A percentile compares a stretch with the other conserved stretches of the same genome.
These are phyloP conservation scores for Chaetomiaceae sp. DNA, from an alignment of 2,329 filamentous ascomycete genomes.

Conservation along the genomic window DNA sequence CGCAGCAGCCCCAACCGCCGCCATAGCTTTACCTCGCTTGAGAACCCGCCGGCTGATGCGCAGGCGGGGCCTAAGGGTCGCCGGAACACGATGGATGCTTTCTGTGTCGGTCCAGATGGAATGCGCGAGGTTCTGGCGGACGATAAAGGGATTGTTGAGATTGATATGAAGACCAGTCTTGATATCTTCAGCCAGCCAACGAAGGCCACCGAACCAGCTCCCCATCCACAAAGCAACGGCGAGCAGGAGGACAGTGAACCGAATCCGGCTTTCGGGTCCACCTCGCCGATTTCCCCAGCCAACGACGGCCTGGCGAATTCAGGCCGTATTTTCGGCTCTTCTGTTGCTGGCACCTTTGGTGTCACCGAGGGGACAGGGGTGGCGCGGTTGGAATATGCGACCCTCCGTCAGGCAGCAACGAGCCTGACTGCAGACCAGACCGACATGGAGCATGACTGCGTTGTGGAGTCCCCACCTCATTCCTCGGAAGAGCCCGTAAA, in stretches of 20 bases:
- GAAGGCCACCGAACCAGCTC: neutral
- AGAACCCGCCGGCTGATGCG: neutral
- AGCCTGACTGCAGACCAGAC: neutral
- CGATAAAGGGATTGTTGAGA: slow-evolving; percentile 21
- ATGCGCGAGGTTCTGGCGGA: neutral
- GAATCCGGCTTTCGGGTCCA: neutral
- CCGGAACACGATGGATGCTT: slow-evolving; percentile 26
- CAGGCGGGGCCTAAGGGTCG: slow-evolving; percentile 4
- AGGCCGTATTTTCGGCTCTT: neutral
- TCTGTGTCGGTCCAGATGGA: slow-evolving; percentile 6
- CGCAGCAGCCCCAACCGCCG: slow-evolving; percentile 24
- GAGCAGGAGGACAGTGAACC: neutral
- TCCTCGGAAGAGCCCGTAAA: neutral
- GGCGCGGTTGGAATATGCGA: neutral
- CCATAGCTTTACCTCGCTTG: slow-evolving; percentile 26
- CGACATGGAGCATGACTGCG: neutral
- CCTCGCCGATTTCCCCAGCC: neutral
- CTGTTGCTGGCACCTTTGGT: neutral
- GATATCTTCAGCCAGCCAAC: slow-evolving; percentile 32
- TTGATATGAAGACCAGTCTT: slow-evolving; percentile 33
- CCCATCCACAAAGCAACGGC: neutral
- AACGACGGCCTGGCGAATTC: neutral
- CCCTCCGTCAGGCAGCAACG: slow-evolving; percentile 20
- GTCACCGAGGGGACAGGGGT: slow-evolving; percentile 3
- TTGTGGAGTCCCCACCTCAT: neutral